Base-by-base conservation (phyloP, 2,329 filamentous ascomycete genomes). In the Arthrobotrys entomopaga region DNA sequence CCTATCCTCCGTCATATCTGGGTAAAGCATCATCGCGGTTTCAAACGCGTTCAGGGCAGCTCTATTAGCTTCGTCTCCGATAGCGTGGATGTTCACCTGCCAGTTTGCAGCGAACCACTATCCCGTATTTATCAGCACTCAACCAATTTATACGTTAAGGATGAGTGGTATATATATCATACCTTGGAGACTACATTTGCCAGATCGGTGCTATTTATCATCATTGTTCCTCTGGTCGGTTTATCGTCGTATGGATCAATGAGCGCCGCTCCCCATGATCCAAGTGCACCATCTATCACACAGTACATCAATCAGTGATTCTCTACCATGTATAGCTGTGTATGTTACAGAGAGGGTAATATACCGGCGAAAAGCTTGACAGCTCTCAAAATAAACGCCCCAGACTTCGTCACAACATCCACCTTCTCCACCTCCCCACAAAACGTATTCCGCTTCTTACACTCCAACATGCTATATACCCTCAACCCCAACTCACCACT, bases 61-160 rank as follows among this genome's bases (percentile, higher is more conserved):
- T 24, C 88, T 85, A 79, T 90, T 90, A 15, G 89, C 89, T 3
- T 87, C 83, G 80, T 91, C 89, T 7, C 89, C 89, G 69, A 91
- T 91, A 54, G 89, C 89, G 80, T 91, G 89, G 72, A 91, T 89
- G 78, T 89, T 90, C 65, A 91, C 88, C 79, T 91, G 89, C 77
- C 85, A 91, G 11, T 87, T 87, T 40, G 83, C 84, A 1, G 81
- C 81, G 15, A 88, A 85, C 89, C 89, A 91, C 26, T 85, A 13
- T 43, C 0, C n/a, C 13, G 42, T 13, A 46, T n/a, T 46, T 19
- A n/a, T 46, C 13, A 46, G 16, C 11, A 46, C n/a, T 2, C 3
- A 46, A 5, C n/a, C n/a, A 16, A 5, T 1, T 46, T 46, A 53
- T n/a, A 38, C 15, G 26, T 1, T 7, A 29, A 7, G 7, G 29